Conservation (phyloP, 1,284 basidiomycete genomes). For the Schizophyllum amplum region DNA sequence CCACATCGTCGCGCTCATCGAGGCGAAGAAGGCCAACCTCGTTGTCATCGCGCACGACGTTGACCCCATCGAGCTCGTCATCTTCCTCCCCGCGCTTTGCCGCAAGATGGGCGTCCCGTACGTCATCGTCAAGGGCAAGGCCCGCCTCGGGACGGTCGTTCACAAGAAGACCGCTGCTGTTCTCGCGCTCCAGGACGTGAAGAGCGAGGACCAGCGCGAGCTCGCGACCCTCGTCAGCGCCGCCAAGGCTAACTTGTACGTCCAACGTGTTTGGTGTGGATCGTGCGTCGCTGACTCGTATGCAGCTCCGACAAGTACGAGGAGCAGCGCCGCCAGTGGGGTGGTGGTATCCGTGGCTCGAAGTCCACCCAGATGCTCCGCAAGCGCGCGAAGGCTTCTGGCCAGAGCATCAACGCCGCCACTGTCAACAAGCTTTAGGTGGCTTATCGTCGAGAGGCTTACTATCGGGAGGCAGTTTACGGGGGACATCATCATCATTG, state of each 20-base stretch:
- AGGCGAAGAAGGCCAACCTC: conserved; percentile 96
- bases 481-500: neutral
- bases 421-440: conserved; percentile 54
- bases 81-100: conserved; percentile 97
- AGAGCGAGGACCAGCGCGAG: conserved; percentile 90
- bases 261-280: neutral
- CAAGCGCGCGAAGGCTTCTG: conserved; percentile 90
- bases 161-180: conserved; percentile 98
- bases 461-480: neutral
- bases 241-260: conserved; percentile 94
- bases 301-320: conserved; percentile 91
- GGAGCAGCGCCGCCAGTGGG: conserved; percentile 88
- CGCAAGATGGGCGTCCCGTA: conserved; percentile 99
- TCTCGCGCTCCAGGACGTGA: conserved; percentile 87
- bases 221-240: conserved; percentile 90
- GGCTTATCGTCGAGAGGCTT: neutral
- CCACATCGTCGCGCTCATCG: conserved; percentile 92
- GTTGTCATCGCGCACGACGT: conserved; percentile 98
- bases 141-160: conserved; percentile 92
- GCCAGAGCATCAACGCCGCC: conserved; percentile 50
- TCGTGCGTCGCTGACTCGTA: conserved; percentile 5
- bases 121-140: conserved; percentile 97
- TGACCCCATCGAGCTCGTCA: conserved; percentile 96
- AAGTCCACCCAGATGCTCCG: conserved; percentile 90
- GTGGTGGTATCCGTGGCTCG: conserved; percentile 91